phyloP scores from a whole-genome alignment of 257 asterid genomes.

The Fraxinus americana region DNA sequence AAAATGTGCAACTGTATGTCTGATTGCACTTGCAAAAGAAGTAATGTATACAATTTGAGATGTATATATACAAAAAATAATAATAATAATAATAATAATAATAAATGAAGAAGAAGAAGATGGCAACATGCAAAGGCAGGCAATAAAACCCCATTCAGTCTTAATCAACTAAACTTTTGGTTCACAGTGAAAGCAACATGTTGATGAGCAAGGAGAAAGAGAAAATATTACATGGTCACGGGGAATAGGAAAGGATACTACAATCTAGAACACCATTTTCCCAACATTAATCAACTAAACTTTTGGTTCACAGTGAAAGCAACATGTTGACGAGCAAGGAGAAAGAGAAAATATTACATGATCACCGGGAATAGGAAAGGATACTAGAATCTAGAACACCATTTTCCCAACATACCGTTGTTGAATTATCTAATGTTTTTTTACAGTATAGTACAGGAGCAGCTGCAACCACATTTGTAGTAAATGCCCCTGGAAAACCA shows the following conservation, averaged over 20 bases:
- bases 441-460: conserved; percentile 95
- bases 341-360: neutral
- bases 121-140: neutral
- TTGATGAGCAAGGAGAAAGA: neutral
- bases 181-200: neutral
- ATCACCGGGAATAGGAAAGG: neutral
- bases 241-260: neutral
- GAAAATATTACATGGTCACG: neutral
- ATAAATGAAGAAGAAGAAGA: too few species aligned
- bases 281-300: conserved; percentile 26
- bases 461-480: conserved; percentile 92
- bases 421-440: conserved; percentile 60
- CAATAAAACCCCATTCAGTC: neutral
- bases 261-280: neutral
- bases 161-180: neutral
- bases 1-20: neutral
- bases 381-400: neutral
- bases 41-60: neutral
- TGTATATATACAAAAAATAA: neutral
- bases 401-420: conserved; percentile 57
- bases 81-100: too few species aligned
- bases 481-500: conserved; percentile 71
- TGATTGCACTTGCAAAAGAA: neutral
- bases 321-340: neutral
- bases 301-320: neutral